A percentile compares a stretch with the other conserved stretches of the same genome.
phyloP scores from a whole-genome alignment of 1,139 yeast species.

The Suhomyces bokatorum region DNA sequence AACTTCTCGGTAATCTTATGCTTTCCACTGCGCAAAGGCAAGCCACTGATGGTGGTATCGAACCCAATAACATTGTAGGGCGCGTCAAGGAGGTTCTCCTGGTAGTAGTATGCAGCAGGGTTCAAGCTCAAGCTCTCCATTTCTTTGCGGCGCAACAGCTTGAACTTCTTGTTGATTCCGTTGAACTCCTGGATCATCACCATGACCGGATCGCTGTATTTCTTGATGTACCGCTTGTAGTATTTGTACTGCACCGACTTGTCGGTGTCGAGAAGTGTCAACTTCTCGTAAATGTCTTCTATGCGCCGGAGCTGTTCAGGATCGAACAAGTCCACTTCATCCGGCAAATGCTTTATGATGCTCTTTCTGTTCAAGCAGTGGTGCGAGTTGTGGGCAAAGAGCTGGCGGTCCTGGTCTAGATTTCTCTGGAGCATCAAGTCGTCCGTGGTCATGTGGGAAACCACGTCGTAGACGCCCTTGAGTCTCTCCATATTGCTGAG shows the following conservation, averaged over 20 bases:
- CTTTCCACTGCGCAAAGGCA: conserved; percentile 37
- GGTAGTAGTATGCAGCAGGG: conserved; percentile 30
- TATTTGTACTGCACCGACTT: conserved; percentile 42
- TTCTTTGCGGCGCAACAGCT: conserved; percentile 38
- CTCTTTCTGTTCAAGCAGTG: conserved; percentile 40
- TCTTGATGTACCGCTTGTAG: conserved; percentile 33
- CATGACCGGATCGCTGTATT: conserved; percentile 36
- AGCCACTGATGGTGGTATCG: conserved; percentile 42
- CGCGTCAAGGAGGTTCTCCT: conserved; percentile 32
- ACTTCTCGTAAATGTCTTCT: conserved; percentile 32
- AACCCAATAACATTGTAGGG: conserved; percentile 49
- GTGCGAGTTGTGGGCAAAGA: conserved; percentile 35
- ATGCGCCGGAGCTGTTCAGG: conserved; percentile 28
- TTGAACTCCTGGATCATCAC: conserved; percentile 38
- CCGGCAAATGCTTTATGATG: conserved; percentile 38
- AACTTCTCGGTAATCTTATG: conserved; percentile 20
- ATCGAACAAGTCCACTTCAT: conserved; percentile 37
- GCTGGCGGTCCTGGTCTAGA: conserved; percentile 39
- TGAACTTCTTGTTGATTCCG: conserved; percentile 40
- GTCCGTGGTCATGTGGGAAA: conserved; percentile 42
- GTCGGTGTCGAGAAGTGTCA: conserved; percentile 40
- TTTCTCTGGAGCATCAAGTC: conserved; percentile 41
- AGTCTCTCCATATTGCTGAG: conserved; percentile 11
- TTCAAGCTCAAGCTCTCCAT: conserved; percentile 30
- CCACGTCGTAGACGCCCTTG: conserved; percentile 27